Conservation (phyloP, 768 basidiomycete genomes). For the Albatrellus ellisii region DNA sequence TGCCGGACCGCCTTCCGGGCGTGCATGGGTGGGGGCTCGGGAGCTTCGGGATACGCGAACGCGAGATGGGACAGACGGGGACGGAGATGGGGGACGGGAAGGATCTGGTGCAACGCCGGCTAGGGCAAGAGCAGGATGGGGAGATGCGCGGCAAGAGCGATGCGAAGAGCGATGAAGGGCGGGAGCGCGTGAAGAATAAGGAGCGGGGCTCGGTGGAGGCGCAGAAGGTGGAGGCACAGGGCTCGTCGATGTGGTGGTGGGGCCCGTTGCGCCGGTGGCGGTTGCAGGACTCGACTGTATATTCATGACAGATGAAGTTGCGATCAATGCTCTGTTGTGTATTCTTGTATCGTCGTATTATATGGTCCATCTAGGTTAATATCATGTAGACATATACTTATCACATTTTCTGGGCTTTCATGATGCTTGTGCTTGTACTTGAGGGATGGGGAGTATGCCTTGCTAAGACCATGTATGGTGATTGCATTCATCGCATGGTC, state of each 20-base stretch:
- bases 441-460: too few relatives aligned
- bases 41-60: constrained; percentile 41
- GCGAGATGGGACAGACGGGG: constrained; percentile 22
- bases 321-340: too few relatives aligned
- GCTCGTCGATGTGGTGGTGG: constrained; percentile 65
- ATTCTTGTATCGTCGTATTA: too few relatives aligned
- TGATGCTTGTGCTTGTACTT: too few relatives aligned
- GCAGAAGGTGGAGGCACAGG: constrained; percentile 16
- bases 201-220: constrained; percentile 9
- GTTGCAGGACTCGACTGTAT: constrained; percentile 63
- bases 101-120: too few relatives aligned
- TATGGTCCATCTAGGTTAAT: too few relatives aligned
- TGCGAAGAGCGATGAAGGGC: background rate
- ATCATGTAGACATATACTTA: too few relatives aligned
- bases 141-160: constrained; percentile 15
- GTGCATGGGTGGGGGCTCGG: constrained; percentile 61
- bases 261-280: constrained; percentile 65
- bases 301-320: too few relatives aligned
- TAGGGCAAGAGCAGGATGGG: background rate
- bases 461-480: too few relatives aligned
- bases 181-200: background rate
- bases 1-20: constrained; percentile 16
- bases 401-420: too few relatives aligned
- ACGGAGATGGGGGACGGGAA: constrained; percentile 12
- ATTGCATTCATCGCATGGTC: too few relatives aligned